Evolutionary conservation across 495 filamentous ascomycete species (phyloP), one percentile per base, ranked within the genome.

Genomic region (Trichocladium antarcticum): DNA sequence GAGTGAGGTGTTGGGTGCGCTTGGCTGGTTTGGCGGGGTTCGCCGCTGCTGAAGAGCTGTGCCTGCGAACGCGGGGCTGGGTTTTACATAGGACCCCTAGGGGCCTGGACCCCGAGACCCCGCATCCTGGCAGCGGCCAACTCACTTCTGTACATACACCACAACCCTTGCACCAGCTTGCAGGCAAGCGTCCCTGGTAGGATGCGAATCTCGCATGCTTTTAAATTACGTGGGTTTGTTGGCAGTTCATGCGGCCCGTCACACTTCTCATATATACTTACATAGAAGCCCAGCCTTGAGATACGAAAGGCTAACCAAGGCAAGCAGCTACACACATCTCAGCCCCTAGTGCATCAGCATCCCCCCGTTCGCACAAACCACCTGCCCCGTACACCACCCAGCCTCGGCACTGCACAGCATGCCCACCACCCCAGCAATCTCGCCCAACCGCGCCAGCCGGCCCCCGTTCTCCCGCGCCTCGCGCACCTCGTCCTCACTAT

Each of bases 311-410:
- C n/a, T n/a, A n/a, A n/a, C n/a, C n/a, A n/a, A n/a, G n/a, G n/a
- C n/a, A n/a, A n/a, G n/a, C n/a, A n/a, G n/a, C n/a, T n/a, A n/a
- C n/a, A n/a, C n/a, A n/a, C n/a, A n/a, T 14, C 7, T 6, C 14
- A 28, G 12, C 21, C 37, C 7, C 27, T 71, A 79, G 28, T 67
- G 62, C 55, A 83, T 77, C 50, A 70, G 71, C 77, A 92, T 83
- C 6, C 87, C 87, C 1, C 87, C 87, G 62, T 93, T 93, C n/a
- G 85, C 85, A 65, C 82, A 85, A 2, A 95, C 77, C 38, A 93
- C 82, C 60, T 82, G 83, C 1, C 89, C 89, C 1, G 89, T 96
- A 63, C 79, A 84, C 85, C 84, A 94, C 12, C 66, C 74, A 5
- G 74, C 74, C 58, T 96, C 89, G 21, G 71, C 68, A 1, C 73